Base-by-base conservation (phyloP, 495 filamentous ascomycete genomes). In the Penicillium macrosclerotiorum region DNA sequence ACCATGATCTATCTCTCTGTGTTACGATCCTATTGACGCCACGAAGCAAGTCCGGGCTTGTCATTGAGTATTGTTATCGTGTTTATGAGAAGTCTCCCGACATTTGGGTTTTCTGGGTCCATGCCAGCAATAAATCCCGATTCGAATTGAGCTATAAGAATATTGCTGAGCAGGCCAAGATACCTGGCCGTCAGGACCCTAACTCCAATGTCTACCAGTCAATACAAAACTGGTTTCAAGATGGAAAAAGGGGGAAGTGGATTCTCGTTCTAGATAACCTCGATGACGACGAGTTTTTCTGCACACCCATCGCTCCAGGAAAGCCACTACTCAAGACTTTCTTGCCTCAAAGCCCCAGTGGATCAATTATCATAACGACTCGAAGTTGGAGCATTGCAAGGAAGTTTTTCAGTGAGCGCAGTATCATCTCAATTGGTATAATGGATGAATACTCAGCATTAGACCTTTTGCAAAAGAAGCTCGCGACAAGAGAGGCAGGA, bases 81-180 rank as follows among this genome's bases (percentile, higher is more conserved):
- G 37, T 51, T 7, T 62, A 57, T 49, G 5, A 13, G 3, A 46
- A 70, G 23, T 71, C 56, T 8, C 71, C 65, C 1, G 42, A 61
- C 13, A 76, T 61, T 19, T 75, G 63, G 63, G 65, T 79, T 6
- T 75, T 80, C 54, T 80, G 77, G 75, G 48, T 78, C 1, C 65
- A 73, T 51, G 68, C 69, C 0, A 68, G 65, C 35, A 72, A 52
- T 23, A 34, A 32, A 2, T 52, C 60, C 8, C 60, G 71, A 3
- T 71, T 74, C 26, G 62, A 69, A 51, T 46, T 73, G 27, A 47
- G 64, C 30, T 70, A 53, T 52, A 49, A 51, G 29, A 60, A 64
- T n/a, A 68, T 78, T 41, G 68, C 71, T 26, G 39, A 71, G 19
- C 34, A 19, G 3, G 27, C 63, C 23, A 62, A 69, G 37, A 63